These are phyloP conservation scores for Coemansia sp. DNA, from an alignment of 192 early-diverging fungal genomes.

Conservation along the genomic window DNA sequence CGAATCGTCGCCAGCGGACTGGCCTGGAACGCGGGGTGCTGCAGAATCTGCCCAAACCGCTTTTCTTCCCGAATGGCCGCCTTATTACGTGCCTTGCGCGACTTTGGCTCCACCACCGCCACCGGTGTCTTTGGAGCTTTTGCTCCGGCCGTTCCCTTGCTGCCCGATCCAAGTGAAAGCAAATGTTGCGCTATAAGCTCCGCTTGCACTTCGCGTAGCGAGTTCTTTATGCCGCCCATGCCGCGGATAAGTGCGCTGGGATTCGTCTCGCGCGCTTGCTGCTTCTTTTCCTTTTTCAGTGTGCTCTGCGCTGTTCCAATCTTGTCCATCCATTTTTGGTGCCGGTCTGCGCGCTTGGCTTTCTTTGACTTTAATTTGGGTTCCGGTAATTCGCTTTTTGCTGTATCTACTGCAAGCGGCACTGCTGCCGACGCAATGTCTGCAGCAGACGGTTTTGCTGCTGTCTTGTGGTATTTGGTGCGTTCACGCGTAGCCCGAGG, in stretches of 20 bases:
- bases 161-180: conserved; percentile 8
- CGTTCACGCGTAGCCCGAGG: conserved; percentile 20
- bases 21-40: conserved; percentile 66
- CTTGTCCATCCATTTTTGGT: conserved; percentile 63
- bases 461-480: conserved; percentile 29
- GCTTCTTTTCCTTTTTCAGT: conserved; percentile 48
- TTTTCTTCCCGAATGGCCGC: conserved; percentile 65
- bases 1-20: conserved; percentile 68
- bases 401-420: neutral
- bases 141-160: neutral
- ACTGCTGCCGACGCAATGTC: conserved; percentile 22
- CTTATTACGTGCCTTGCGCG: conserved; percentile 57
- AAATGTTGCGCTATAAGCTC: conserved; percentile 15
- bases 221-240: conserved; percentile 48
- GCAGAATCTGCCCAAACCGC: conserved; percentile 67
- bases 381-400: neutral
- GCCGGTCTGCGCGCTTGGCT: conserved; percentile 54
- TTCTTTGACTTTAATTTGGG: conserved; percentile 34
- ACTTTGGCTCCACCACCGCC: neutral
- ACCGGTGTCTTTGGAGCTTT: neutral
- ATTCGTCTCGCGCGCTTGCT: conserved; percentile 36
- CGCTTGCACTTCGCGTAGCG: conserved; percentile 23
- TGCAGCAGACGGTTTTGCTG: neutral
- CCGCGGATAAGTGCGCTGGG: conserved; percentile 53
- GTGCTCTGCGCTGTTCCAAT: conserved; percentile 51